Evolutionary conservation across 2,329 filamentous ascomycete genomes (phyloP).

Genomic region (Metarhizium robertsii): DNA sequence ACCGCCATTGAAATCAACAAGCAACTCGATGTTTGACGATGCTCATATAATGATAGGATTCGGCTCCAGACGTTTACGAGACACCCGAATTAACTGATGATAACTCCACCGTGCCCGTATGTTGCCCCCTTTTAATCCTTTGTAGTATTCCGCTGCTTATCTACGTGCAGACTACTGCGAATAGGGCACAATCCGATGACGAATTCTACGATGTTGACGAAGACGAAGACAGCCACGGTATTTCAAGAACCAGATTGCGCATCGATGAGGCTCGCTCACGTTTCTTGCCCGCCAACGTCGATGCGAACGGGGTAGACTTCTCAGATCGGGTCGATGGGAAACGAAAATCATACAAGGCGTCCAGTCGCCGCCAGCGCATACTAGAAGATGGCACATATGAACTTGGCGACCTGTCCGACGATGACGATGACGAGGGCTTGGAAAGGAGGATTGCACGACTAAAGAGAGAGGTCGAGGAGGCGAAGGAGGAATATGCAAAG

Average conservation of each 20-base stretch:
- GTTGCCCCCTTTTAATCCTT: constrained; percentile 18
- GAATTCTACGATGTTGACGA: constrained; percentile 55
- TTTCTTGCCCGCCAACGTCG: constrained; percentile 67
- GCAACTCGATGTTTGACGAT: constrained; percentile 10
- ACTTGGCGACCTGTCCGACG: constrained; percentile 66
- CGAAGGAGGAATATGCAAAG: constrained; percentile 53
- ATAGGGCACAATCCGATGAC: constrained; percentile 49
- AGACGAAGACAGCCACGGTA: constrained; percentile 50
- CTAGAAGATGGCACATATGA: constrained; percentile 56
- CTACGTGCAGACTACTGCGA: constrained; percentile 39
- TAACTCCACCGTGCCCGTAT: constrained; percentile 72
- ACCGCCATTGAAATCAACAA: constrained; percentile 9
- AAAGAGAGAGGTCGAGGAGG: constrained; percentile 71
- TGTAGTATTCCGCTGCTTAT: constrained; percentile 13
- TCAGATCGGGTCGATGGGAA: constrained; percentile 80
- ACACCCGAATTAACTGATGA: constrained; percentile 89
- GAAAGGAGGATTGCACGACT: constrained; percentile 73
- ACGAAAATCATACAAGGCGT: constrained; percentile 72
- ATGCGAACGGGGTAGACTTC: constrained; percentile 74
- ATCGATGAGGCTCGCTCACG: constrained; percentile 70
- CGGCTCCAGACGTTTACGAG: constrained; percentile 91
- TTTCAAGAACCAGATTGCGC: constrained; percentile 68
- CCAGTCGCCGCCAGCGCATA: constrained; percentile 56
- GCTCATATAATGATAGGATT: constrained; percentile 50
- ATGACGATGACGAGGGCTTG: constrained; percentile 66